Percentiles rank a stretch among this genome's conserved stretches.
phyloP scores from a whole-genome alignment of 2,329 filamentous ascomycete genomes.

The Stemphylium vesicarium region DNA sequence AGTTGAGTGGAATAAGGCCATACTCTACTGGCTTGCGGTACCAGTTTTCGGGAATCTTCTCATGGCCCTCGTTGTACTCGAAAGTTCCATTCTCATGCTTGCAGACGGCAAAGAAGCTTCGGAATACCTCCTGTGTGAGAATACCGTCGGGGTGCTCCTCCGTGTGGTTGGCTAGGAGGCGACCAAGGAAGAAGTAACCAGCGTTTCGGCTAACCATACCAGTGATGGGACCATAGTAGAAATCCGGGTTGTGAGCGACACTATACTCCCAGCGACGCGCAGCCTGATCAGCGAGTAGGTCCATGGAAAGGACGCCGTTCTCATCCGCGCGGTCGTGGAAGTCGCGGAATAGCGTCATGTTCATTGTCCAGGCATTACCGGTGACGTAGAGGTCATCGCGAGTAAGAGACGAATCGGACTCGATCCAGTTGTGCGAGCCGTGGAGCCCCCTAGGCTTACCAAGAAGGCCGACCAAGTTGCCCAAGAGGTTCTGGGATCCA shows the following conservation, averaged over 20 bases:
- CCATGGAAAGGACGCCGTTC: constrained; percentile 23
- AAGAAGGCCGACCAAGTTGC: constrained; percentile 52
- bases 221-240: constrained; percentile 62
- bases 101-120: constrained; percentile 57
- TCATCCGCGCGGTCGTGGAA: constrained; percentile 46
- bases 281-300: constrained; percentile 32
- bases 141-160: constrained; percentile 20
- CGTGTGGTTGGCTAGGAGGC: constrained; percentile 44
- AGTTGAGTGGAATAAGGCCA: constrained; percentile 48
- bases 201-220: constrained; percentile 59
- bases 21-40: constrained; percentile 57
- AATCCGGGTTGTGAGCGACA: constrained; percentile 59
- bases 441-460: constrained; percentile 52
- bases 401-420: constrained; percentile 50
- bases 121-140: constrained; percentile 44
- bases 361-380: constrained; percentile 50
- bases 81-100: constrained; percentile 50
- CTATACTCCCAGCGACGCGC: constrained; percentile 55
- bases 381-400: constrained; percentile 53
- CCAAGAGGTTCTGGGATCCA: constrained; percentile 48
- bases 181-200: constrained; percentile 35
- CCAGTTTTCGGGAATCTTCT: constrained; percentile 62
- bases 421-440: constrained; percentile 56
- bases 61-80: constrained; percentile 53
- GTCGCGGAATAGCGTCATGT: constrained; percentile 53